Conservation (phyloP, 495 filamentous ascomycete species). For the Penicillium cinerascens region DNA sequence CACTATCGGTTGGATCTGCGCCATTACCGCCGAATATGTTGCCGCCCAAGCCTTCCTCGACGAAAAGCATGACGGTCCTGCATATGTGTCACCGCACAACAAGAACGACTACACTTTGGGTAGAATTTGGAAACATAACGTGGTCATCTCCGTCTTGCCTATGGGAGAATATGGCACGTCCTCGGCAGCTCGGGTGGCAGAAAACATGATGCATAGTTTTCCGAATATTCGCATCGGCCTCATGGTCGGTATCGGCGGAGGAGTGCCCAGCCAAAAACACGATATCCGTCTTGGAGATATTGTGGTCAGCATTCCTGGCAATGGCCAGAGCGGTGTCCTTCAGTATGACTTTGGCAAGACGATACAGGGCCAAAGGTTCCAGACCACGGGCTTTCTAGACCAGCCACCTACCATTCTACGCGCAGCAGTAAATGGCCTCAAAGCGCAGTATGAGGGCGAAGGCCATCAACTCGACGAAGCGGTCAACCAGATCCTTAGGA, state of each 20-base stretch:
- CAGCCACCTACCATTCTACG: slow-evolving; percentile 27
- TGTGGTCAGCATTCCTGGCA: slow-evolving; percentile 32
- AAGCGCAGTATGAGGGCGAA: slow-evolving; percentile 5
- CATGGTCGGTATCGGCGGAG: slow-evolving; percentile 29
- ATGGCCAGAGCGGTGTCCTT: slow-evolving; percentile 27
- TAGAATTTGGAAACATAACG: slow-evolving; percentile 30
- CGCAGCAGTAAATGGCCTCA: slow-evolving; percentile 14
- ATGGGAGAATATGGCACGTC: slow-evolving; percentile 15
- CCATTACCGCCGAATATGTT: not conserved
- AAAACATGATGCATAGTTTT: slow-evolving; percentile 33
- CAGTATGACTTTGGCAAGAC: slow-evolving; percentile 39
- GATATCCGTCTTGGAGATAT: slow-evolving; percentile 37
- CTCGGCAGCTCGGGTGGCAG: slow-evolving; percentile 7
- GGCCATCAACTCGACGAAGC: slow-evolving; percentile 21
- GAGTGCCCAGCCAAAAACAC: slow-evolving; percentile 20
- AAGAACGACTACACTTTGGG: slow-evolving; percentile 37
- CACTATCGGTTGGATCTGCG: slow-evolving; percentile 7
- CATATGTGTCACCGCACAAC: slow-evolving; percentile 10
- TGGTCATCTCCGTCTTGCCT: slow-evolving; percentile 30
- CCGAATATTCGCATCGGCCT: slow-evolving; percentile 29
- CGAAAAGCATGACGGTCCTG: not conserved
- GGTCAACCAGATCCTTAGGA: slow-evolving; percentile 17
- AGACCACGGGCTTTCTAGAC: slow-evolving; percentile 28
- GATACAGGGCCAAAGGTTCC: slow-evolving; percentile 13
- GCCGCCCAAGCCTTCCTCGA: slow-evolving; percentile 3